Base-by-base conservation (phyloP, 805 yeast species). In the Schwanniomyces vanrijiae region DNA sequence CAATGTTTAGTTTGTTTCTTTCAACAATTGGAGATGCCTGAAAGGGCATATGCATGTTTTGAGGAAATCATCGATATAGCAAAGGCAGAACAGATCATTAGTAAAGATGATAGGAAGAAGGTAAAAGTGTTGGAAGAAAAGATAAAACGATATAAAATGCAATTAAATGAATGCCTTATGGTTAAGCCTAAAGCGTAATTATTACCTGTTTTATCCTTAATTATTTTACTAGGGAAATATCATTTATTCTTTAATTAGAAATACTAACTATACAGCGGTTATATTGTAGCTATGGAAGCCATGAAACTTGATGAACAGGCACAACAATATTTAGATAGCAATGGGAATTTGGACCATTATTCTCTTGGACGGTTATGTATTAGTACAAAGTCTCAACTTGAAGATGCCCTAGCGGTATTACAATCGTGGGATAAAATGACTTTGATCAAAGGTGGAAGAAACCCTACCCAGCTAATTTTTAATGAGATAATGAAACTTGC, bases 241-340 rank as follows among this genome's bases (percentile, higher is more conserved):
- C 21, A 13, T 8, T 22, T 22, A 22, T 22, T 5, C 25, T 22
- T 5, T 5, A 5, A 22, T 5, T 8, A 22, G 5, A 5, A 26
- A 26, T 42, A 42, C 45, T 42, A 34, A 42, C 45, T 5, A 34
- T 14, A 5, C 18, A 40, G 43, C n/a, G 37, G 35, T 6, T 26
- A 16, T 19, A 26, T 28, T 18, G 22, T 26, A 11, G 5, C 14
- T 4, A 26, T 40, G 43, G 37, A 40, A 11, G 28, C 20, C 8
- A 28, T 43, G 28, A 51, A 56, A 2, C 42, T 61, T 19, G 62
- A 62, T 41, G 52, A 50, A 14, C 69, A 62, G 45, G 65, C 65
- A 3, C 42, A 44, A 13, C 31, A 40, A 14, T 61, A 49, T 35
- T 40, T 52, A 10, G 43, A 42, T 4, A 50, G 50, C 5, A 43